Conservation (phyloP, 176 grass and related monocot genomes). For the Olyra latifolia region DNA sequence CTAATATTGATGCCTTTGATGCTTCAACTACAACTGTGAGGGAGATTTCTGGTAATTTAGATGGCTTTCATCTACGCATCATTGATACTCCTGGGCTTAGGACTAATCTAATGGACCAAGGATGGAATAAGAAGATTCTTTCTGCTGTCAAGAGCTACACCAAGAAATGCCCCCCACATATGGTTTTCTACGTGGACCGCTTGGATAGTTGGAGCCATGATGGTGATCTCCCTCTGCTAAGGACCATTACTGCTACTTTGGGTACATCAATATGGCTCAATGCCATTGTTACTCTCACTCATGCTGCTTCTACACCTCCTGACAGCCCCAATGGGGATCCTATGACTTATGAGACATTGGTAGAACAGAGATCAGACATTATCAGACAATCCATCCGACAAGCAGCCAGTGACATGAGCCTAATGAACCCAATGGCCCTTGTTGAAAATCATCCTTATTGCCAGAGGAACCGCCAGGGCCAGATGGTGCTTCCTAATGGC, state of each 20-base stretch:
- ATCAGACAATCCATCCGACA: constrained; percentile 76
- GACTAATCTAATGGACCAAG: constrained; percentile 70
- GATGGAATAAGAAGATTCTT: constrained; percentile 75
- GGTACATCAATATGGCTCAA: constrained; percentile 95
- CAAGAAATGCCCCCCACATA: constrained; percentile 84
- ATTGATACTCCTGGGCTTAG: constrained; percentile 91
- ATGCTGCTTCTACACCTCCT: constrained; percentile 85
- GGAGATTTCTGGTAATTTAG: constrained; percentile 64
- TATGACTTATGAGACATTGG: constrained; percentile 80
- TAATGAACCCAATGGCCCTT: constrained; percentile 80
- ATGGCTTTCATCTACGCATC: constrained; percentile 75
- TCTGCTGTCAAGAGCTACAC: constrained; percentile 69
- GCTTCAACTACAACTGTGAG: constrained; percentile 57
- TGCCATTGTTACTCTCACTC: constrained; percentile 81
- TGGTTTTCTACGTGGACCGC: constrained; percentile 85
- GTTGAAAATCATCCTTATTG: constrained; percentile 93
- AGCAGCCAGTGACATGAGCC: constrained; percentile 74
- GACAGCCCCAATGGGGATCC: constrained; percentile 71
- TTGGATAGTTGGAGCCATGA: constrained; percentile 70
- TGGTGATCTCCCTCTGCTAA: constrained; percentile 84
- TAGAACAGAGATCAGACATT: constrained; percentile 79
- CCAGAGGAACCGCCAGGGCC: constrained; percentile 57
- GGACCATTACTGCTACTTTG: constrained; percentile 68
- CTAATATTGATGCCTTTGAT: constrained; percentile 66
- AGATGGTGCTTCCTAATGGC: constrained; percentile 82